phyloP scores from a whole-genome alignment of 1,139 yeast genomes.

The Candida sp. region DNA sequence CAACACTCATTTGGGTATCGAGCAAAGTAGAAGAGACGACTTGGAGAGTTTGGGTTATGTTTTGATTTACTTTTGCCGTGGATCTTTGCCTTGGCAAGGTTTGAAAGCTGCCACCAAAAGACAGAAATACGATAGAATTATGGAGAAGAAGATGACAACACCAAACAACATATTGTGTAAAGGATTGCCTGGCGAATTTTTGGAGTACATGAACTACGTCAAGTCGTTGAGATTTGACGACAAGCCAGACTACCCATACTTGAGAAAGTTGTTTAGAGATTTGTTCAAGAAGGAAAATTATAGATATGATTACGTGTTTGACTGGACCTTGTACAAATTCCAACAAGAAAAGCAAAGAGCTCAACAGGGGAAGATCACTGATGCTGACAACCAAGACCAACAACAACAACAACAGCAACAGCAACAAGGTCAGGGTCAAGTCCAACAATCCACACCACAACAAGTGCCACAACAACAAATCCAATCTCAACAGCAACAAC shows the following conservation, averaged over 20 bases:
- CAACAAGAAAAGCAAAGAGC: conserved; percentile 67
- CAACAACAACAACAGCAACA: conserved; percentile 16
- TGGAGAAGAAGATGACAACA: conserved; percentile 96
- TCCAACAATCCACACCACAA: conserved; percentile 16
- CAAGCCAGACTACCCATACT: conserved; percentile 91
- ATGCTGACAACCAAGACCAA: conserved; percentile 28
- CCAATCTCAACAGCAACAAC: conserved; percentile 18
- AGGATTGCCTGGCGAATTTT: conserved; percentile 91
- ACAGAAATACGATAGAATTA: conserved; percentile 95
- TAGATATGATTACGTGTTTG: conserved; percentile 93
- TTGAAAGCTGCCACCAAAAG: conserved; percentile 96
- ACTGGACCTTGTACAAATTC: conserved; percentile 94
- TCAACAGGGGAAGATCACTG: conserved; percentile 40
- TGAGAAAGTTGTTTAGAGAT: conserved; percentile 90
- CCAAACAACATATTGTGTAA: conserved; percentile 89
- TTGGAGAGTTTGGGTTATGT: conserved; percentile 96
- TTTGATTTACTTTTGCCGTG: conserved; percentile 92
- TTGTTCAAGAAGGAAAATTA: conserved; percentile 88
- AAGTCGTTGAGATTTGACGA: conserved; percentile 94
- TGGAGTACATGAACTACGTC: conserved; percentile 87
- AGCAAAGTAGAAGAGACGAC: conserved; percentile 96
- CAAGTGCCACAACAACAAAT: conserved; percentile 15
- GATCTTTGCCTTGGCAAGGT: conserved; percentile 99
- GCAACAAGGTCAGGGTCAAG: conserved; percentile 15
- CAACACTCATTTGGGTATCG: conserved; percentile 96